These are phyloP conservation scores for Zygnema cylindricum DNA, from an alignment of 139 green algal species.

Conservation along the genomic window DNA sequence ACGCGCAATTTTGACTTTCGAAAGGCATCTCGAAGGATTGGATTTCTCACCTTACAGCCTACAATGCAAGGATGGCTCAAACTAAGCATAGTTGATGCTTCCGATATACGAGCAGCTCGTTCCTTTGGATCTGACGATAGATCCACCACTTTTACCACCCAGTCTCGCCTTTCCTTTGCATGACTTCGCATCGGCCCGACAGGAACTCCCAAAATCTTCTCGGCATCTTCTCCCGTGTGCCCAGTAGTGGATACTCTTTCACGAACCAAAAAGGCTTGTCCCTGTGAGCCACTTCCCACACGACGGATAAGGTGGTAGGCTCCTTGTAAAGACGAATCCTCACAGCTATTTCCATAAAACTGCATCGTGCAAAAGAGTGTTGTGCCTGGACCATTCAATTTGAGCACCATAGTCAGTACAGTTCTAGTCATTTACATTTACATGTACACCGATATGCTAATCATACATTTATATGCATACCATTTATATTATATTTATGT, in stretches of 20 bases:
- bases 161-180: conserved; percentile 7
- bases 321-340: not conserved
- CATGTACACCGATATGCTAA: no score
- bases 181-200: not conserved
- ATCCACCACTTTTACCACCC: conserved; percentile 55
- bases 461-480: no score
- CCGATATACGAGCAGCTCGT: conserved; percentile 35
- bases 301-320: conserved; percentile 41
- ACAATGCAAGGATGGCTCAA: conserved; percentile 53
- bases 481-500: no score
- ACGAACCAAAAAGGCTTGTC: conserved; percentile 51
- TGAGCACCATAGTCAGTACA: no score
- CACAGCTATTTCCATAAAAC: not conserved
- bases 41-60: conserved; percentile 48
- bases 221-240: not conserved
- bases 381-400: no score
- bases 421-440: no score
- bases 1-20: not conserved
- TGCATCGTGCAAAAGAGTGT: no score
- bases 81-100: conserved; percentile 45
- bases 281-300: conserved; percentile 52
- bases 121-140: conserved; percentile 43
- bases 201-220: not conserved
- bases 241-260: not conserved
- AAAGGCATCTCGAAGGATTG: not conserved